Conservation (phyloP, 2,329 filamentous ascomycete species). For the Phyllosticta citriasiana region DNA sequence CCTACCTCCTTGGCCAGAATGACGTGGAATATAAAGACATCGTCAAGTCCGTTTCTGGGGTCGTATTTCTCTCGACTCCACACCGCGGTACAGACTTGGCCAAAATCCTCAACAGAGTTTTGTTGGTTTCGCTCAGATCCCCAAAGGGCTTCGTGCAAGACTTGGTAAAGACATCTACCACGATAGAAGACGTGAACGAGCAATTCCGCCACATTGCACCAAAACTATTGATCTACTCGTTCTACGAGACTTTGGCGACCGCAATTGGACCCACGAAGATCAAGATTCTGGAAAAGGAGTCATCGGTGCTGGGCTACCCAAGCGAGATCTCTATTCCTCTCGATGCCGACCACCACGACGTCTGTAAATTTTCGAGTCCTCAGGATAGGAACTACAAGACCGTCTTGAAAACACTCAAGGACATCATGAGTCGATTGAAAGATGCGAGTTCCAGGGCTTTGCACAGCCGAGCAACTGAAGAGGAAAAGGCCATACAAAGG, state of each 20-base stretch:
- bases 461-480: not conserved
- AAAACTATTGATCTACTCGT: conserved; percentile 17
- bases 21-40: conserved; percentile 19
- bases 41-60: conserved; percentile 17
- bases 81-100: conserved; percentile 24
- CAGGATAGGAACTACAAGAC: conserved; percentile 30
- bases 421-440: not conserved
- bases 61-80: conserved; percentile 26
- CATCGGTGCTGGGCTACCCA: conserved; percentile 34
- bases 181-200: conserved; percentile 19
- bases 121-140: conserved; percentile 11
- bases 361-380: conserved; percentile 32
- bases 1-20: conserved; percentile 17
- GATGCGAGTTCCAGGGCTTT: not conserved
- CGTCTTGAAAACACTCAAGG: conserved; percentile 22
- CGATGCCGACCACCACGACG: conserved; percentile 32
- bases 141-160: conserved; percentile 23
- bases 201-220: conserved; percentile 20
- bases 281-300: conserved; percentile 32
- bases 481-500: not conserved
- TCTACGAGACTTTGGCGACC: conserved; percentile 32
- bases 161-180: conserved; percentile 16
- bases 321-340: conserved; percentile 30
- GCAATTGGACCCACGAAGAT: conserved; percentile 17
- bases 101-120: conserved; percentile 21